Conservation (phyloP, 2,329 filamentous ascomycete species). For the Tolypocladium endophyticum region DNA sequence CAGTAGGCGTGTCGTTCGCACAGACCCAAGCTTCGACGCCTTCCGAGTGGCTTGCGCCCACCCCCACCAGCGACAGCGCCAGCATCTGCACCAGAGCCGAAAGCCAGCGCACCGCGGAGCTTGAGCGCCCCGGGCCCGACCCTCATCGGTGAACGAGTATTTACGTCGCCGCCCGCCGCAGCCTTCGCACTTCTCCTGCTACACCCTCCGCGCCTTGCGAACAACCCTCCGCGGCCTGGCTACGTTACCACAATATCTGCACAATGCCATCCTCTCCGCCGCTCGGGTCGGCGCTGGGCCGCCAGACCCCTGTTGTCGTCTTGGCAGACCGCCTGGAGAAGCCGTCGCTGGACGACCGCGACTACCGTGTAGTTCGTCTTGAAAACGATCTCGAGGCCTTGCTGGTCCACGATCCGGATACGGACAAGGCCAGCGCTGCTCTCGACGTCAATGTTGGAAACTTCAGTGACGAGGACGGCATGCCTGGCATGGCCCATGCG, state of each 20-base stretch:
- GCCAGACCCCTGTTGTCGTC: slow-evolving; percentile 20
- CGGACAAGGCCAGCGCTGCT: slow-evolving; percentile 92
- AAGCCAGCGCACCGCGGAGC: neutral
- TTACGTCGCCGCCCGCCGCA: slow-evolving; percentile 1
- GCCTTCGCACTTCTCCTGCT: neutral
- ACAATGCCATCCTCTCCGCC: slow-evolving; percentile 20
- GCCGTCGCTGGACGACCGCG: slow-evolving; percentile 73
- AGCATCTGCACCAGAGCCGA: neutral
- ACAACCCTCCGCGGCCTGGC: neutral
- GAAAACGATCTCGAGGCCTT: slow-evolving; percentile 83
- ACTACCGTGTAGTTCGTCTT: slow-evolving; percentile 78
- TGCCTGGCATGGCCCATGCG: slow-evolving; percentile 92
- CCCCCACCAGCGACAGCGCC: neutral
- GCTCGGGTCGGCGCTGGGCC: slow-evolving; percentile 23
- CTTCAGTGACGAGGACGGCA: slow-evolving; percentile 82
- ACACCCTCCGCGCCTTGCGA: neutral
- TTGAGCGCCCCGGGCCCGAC: neutral
- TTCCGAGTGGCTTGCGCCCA: neutral
- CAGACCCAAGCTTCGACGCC: neutral
- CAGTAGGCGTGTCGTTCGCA: neutral
- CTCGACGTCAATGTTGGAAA: slow-evolving; percentile 94
- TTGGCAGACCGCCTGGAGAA: slow-evolving; percentile 69
- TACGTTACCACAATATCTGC: neutral
- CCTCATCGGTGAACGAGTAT: neutral
- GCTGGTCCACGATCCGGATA: slow-evolving; percentile 85